Percentiles rank a stretch among this genome's conserved stretches.
These are phyloP conservation scores for Saccharomycopsis crataegensis DNA, from an alignment of 1,139 yeast species.

Conservation along the genomic window DNA sequence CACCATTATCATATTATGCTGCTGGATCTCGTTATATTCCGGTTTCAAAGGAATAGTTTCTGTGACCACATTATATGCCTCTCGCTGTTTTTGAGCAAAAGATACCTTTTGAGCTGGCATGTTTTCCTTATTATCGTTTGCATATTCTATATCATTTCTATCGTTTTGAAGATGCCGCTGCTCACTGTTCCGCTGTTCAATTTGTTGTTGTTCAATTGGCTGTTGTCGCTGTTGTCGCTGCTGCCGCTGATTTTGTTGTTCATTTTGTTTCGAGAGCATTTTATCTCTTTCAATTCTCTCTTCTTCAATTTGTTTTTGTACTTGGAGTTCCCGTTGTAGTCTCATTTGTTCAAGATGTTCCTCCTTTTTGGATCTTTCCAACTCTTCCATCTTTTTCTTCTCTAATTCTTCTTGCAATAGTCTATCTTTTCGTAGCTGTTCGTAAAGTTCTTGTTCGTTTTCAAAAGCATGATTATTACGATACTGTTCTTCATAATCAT, in stretches of 20 bases:
- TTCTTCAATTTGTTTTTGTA: neutral
- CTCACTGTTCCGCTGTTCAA: neutral
- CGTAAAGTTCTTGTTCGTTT: constrained; percentile 9
- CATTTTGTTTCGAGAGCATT: neutral
- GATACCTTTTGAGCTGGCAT: neutral
- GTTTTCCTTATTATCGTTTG: neutral
- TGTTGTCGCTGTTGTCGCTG: neutral
- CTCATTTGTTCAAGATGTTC: constrained; percentile 1
- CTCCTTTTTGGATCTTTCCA: constrained; percentile 4
- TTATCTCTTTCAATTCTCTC: neutral
- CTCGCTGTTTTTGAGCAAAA: constrained; percentile 2
- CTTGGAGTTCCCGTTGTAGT: neutral
- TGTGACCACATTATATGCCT: constrained; percentile 2
- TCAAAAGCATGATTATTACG: neutral
- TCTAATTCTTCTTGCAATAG: constrained; percentile 10
- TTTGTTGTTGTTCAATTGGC: neutral
- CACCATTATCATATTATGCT: constrained; percentile 27
- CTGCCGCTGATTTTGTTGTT: neutral
- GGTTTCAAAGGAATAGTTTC: constrained; percentile 10
- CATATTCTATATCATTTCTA: neutral
- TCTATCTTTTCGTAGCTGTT: constrained; percentile 11
- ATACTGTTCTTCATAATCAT: neutral
- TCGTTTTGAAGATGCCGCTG: neutral
- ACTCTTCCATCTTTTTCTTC: neutral
- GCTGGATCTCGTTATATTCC: neutral